phyloP scores from a whole-genome alignment of 1,284 basidiomycete species.

The Microstroma glucosiphilum region DNA sequence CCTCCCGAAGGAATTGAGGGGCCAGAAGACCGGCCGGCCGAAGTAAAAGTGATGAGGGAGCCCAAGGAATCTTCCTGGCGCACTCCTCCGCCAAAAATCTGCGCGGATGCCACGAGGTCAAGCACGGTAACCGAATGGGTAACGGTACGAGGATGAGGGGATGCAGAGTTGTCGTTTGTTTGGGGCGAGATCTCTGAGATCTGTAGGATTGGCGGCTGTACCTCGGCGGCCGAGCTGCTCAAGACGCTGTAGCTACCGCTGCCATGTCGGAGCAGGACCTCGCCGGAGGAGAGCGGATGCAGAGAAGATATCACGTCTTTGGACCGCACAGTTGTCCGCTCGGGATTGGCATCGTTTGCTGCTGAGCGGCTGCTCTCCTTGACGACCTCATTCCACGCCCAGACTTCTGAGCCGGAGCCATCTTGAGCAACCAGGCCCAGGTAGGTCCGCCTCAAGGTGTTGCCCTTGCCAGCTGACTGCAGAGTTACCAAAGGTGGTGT shows the following conservation, averaged over 20 bases:
- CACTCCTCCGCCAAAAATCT: not conserved
- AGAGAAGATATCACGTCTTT: not conserved
- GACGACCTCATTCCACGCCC: constrained; percentile 1
- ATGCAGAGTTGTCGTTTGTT: not conserved
- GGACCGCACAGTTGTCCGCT: not conserved
- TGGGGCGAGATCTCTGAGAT: not conserved
- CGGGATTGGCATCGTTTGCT: not conserved
- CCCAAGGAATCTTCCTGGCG: not conserved
- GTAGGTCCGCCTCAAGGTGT: not conserved
- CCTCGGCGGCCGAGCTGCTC: not conserved
- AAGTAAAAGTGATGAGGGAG: not conserved
- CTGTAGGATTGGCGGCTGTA: not conserved
- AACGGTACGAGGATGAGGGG: not conserved
- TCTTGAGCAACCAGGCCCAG: not conserved
- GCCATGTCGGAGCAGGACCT: not conserved
- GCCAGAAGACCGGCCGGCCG: not conserved
- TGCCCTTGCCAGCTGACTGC: not conserved
- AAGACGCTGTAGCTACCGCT: not conserved
- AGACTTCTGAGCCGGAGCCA: not conserved
- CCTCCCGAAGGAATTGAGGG: not conserved
- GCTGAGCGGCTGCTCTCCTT: not conserved
- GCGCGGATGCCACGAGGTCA: not conserved
- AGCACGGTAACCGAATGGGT: not conserved
- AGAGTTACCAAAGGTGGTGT: not conserved
- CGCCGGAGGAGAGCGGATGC: not conserved